Evolutionary conservation across 768 basidiomycete genomes (phyloP), one percentile per base, ranked within the genome.

Genomic region (Psilocybe subaeruginosa): DNA sequence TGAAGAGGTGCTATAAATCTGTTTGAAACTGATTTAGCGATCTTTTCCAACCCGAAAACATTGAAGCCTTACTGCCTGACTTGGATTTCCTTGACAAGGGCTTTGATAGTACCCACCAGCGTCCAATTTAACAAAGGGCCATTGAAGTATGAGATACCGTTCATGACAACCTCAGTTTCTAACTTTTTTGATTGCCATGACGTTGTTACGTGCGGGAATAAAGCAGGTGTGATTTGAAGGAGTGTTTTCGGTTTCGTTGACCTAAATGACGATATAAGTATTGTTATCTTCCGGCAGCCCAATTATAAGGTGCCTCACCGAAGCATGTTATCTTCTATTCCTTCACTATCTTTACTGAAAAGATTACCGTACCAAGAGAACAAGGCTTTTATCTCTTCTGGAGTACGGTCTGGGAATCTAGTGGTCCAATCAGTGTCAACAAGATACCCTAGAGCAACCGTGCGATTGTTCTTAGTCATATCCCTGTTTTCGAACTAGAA

Each of bases 301-400:
- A 23, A 46, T 31, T 31, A 50, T 29, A 41, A 31, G 37, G 41
- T 11, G 53, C 65, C 49, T 54, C 72, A 87, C 88, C 87, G 78
- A 27, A 90, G 75, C 58, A 92, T 90, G 12, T 83, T 86, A 66
- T 94, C 92, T 65, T 93, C 92, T 29, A 94, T 93, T 1, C 92
- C 92, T 70, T 93, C 92, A 64, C 85, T 92, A 61, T 77, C 78
- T 52, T 77, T 86, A 69, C 92, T 91, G 70, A 93, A 93, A 29
- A 94, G 76, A 0, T 90, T 88, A 68, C 91, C 92, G 65, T 81
- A 85, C 92, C 92, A 94, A 8, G 79, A 76, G 35, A 73, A 69
- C 63, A 85, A 85, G 17, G 81, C 79, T 45, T 63, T 61, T 43
- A 73, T 67, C 43, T 85, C 83, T 53, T 84, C 82, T 31, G 64